A percentile compares a stretch with the other conserved stretches of the same genome.
Evolutionary conservation across 257 asterid genomes (phyloP).

Genomic region (Ballota nigra): DNA sequence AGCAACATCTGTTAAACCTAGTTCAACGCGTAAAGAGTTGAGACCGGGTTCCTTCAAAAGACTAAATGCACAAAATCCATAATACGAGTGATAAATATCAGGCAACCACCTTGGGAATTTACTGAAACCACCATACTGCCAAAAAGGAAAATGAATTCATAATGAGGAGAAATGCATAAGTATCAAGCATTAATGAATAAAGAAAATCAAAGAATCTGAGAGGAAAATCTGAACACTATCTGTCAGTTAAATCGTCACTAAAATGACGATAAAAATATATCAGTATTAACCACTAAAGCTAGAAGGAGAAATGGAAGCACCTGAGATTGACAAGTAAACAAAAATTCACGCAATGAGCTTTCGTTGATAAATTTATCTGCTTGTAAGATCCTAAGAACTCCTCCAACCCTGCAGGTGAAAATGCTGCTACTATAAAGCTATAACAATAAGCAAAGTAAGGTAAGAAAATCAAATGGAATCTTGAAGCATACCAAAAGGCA

Average conservation of each 20-base stretch:
- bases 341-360: constrained; percentile 59
- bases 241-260: not conserved
- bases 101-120: constrained; percentile 74
- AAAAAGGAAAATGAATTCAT: constrained; percentile 20
- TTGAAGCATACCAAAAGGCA: constrained; percentile 74
- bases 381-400: constrained; percentile 73
- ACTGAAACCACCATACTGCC: constrained; percentile 93
- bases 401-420: constrained; percentile 68
- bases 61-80: constrained; percentile 87
- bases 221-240: not conserved
- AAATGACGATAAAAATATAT: not conserved
- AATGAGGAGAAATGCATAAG: not conserved
- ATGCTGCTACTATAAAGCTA: constrained; percentile 9
- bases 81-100: constrained; percentile 85
- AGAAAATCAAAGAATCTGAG: not conserved
- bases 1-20: constrained; percentile 62
- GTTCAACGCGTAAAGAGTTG: constrained; percentile 51
- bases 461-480: not conserved
- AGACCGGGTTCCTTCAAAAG: constrained; percentile 68
- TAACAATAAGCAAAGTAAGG: not conserved
- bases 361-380: constrained; percentile 60
- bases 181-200: not conserved
- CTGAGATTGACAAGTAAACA: constrained; percentile 79
- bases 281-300: constrained; percentile 7
- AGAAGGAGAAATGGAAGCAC: constrained; percentile 44